Evolutionary conservation across 1,284 basidiomycete species (phyloP).

Genomic region (Trametes hirsuta): DNA sequence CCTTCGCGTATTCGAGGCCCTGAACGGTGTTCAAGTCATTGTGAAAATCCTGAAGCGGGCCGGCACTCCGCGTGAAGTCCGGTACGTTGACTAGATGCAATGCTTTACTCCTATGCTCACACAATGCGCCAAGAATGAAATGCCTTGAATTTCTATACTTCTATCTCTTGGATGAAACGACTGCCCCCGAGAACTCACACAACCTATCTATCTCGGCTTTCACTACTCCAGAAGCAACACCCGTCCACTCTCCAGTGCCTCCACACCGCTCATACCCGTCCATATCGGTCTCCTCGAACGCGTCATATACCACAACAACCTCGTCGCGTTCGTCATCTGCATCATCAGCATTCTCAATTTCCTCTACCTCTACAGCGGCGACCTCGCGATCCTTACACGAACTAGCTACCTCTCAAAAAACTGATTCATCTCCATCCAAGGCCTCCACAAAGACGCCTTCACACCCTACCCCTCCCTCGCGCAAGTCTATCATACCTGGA

Average conservation of each 20-base stretch:
- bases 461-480: constrained; percentile 9
- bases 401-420: constrained; percentile 8
- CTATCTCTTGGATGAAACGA: constrained; percentile 80
- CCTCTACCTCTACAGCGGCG: constrained; percentile 19
- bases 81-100: constrained; percentile 50
- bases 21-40: constrained; percentile 76
- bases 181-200: constrained; percentile 9
- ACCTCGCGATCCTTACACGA: constrained; percentile 21
- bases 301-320: constrained; percentile 9
- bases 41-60: constrained; percentile 84
- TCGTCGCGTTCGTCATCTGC: constrained; percentile 21
- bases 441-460: neutral
- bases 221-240: constrained; percentile 5
- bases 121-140: constrained; percentile 70
- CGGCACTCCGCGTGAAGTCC: constrained; percentile 79
- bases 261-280: constrained; percentile 17
- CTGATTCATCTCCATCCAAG: constrained; percentile 6
- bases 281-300: constrained; percentile 8
- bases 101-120: neutral
- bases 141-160: constrained; percentile 92
- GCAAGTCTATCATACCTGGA: constrained; percentile 27
- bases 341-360: constrained; percentile 20
- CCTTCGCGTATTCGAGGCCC: constrained; percentile 76
- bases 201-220: constrained; percentile 7
- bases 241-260: neutral